Evolutionary conservation across 2,329 filamentous ascomycete genomes (phyloP).

Genomic region (Coleophoma eucalyptorum): DNA sequence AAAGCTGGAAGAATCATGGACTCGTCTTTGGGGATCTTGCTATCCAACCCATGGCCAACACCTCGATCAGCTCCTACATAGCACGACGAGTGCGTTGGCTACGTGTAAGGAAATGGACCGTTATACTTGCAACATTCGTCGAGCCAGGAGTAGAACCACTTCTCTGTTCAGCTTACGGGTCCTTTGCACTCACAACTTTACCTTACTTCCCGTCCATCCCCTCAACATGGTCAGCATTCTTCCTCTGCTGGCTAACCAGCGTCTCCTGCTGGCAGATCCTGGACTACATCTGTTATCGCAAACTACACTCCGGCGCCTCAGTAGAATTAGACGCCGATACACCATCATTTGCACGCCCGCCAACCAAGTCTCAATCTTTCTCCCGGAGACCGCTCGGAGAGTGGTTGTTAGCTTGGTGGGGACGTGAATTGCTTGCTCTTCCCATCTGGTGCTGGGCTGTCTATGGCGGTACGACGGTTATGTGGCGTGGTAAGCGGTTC

Average conservation of each 20-base stretch:
- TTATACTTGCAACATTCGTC: constrained; percentile 81
- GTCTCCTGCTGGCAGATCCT: constrained; percentile 68
- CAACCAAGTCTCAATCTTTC: constrained; percentile 36
- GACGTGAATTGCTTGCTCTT: constrained; percentile 75
- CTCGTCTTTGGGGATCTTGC: constrained; percentile 82
- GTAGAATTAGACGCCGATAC: constrained; percentile 70
- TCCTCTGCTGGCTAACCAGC: constrained; percentile 59
- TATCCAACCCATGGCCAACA: constrained; percentile 82
- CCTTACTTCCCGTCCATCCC: constrained; percentile 59
- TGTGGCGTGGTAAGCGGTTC: constrained; percentile 83
- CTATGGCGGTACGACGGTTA: constrained; percentile 79
- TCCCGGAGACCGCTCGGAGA: constrained; percentile 53
- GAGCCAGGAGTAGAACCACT: constrained; percentile 91
- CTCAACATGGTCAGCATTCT: constrained; percentile 65
- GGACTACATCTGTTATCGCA: constrained; percentile 71
- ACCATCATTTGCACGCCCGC: constrained; percentile 70
- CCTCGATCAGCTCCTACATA: constrained; percentile 73
- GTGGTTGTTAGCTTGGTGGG: constrained; percentile 83
- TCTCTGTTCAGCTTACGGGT: constrained; percentile 75
- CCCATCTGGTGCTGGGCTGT: constrained; percentile 92
- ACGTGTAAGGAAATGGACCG: constrained; percentile 90
- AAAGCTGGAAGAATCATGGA: constrained; percentile 62
- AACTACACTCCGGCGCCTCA: constrained; percentile 69
- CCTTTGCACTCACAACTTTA: constrained; percentile 74
- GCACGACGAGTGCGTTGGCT: constrained; percentile 85